Evolutionary conservation across 2,329 filamentous ascomycete genomes (phyloP), one percentile per base, ranked within the genome.

Genomic region (Hypocrella siamensis): DNA sequence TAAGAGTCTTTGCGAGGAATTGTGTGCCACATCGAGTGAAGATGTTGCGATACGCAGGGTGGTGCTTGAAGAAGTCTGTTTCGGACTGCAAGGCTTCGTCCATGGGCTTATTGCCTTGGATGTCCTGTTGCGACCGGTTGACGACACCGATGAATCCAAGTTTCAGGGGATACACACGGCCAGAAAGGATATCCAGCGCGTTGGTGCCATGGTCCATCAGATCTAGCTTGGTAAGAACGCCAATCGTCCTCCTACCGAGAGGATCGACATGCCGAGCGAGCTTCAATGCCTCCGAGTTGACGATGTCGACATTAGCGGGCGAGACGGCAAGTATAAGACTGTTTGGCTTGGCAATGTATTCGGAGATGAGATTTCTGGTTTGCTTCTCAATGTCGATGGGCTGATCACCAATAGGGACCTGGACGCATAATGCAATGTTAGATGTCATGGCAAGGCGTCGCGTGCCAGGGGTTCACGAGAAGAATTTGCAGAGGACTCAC

Each of bases 191-290:
- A 49, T 98, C 90, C 44, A 98, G 67, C 12, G 90, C 90, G 49
- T 98, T 96, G 35, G 90, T 98, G 40, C 90, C 90, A 49, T 98
- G 88, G 49, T 98, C 90, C 90, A 98, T 98, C 35, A 98, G 63
- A 53, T 98, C 90, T 41, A 98, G 65, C 61, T 98, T 98, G 38
- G 90, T 96, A 37, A 98, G 67, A 35, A 98, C 88, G 48, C 90
- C 90, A 49, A 98, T 96, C 15, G 90, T 98, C 52, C 90, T 75
- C 55, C 83, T 76, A 40, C 90, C 90, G 55, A 93, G 77, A 3
- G 90, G 80, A 56, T 98, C 90, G 33, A 98, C 90, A 73, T 98
- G 84, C 32, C 90, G 79, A 37, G 90, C 90, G 38, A 98, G 77
- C 59, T 98, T 98, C 45, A 98, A 62, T 6, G 90, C 86, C 56